Evolutionary conservation across 306 rosid species (phyloP), one percentile per base, ranked within the genome.

Genomic region (Medicago ruthenica): DNA sequence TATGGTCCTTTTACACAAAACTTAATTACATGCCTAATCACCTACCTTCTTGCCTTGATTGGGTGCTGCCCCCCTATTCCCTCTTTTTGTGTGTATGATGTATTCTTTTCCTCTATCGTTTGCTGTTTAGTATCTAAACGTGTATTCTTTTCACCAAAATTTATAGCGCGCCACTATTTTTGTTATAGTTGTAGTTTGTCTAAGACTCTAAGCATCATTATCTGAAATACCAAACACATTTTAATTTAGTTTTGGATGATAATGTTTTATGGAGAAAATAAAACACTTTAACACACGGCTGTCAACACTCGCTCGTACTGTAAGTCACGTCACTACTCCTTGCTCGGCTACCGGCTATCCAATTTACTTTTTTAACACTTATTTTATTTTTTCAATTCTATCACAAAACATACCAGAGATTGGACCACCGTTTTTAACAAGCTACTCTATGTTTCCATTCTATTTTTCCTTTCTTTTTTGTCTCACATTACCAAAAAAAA

Each of bases 1-100:
- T 92, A 95, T 20, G 97, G 27, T 66, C 31, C 61, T 27, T 44
- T 47, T 73, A 37, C 66, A 12, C 34, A 71, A 54, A 78, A 72
- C 84, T 83, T 69, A 10, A 69, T 50, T 51, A 48, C 47, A 47
- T 47, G 66, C 42, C 73, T 42, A 76, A 9, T 73, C 16, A 47
- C 36, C 40, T 50, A 8, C 3, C 44, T 65, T 44, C 40, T 37
- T 37, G 66, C 71, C 47, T 84, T 79, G 65, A 51, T 73, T 58
- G 36, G 76, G 58, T 48, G 47, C 42, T 50, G 1, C 42, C 67
- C 31, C 31, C 27, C 21, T 59, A 34, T 12, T 20, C 36, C 5
- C 17, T 37, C 15, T 75, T 18, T 18, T n/a, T 59, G 15, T 11
- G 54, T 67, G 70, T 58, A 15, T 63, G 57, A 22, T 21, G 10